phyloP scores from a whole-genome alignment of 2,329 filamentous ascomycete genomes.

The Ambrosiella cleistominuta region DNA sequence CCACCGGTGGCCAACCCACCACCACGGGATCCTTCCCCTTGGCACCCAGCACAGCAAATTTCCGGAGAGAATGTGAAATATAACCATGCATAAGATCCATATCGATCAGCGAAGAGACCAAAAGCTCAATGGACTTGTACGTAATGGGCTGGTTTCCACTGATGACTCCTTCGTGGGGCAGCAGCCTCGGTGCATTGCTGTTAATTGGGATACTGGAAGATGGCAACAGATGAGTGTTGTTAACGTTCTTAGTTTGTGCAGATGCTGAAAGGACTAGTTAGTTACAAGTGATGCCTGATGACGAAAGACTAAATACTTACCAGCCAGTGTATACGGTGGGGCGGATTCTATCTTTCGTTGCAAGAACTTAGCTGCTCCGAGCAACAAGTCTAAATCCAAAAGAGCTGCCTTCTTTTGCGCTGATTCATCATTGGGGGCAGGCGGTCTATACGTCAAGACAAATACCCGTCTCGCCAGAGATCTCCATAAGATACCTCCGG shows the following conservation, averaged over 20 bases:
- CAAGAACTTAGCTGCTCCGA: constrained; percentile 43
- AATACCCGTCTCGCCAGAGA: constrained; percentile 64
- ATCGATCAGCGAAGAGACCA: constrained; percentile 57
- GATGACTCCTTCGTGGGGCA: constrained; percentile 41
- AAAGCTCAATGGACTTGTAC: constrained; percentile 54
- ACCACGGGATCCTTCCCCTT: constrained; percentile 45
- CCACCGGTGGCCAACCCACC: constrained; percentile 61
- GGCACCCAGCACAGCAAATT: constrained; percentile 69
- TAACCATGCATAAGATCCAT: constrained; percentile 74
- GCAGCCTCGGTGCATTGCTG: constrained; percentile 25
- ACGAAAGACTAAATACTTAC: neutral
- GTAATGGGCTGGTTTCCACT: constrained; percentile 45
- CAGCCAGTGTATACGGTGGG: constrained; percentile 8
- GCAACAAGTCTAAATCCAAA: constrained; percentile 53
- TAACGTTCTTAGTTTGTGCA: constrained; percentile 5
- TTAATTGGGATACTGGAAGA: neutral
- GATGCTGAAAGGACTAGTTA: constrained; percentile 5
- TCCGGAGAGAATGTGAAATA: constrained; percentile 55
- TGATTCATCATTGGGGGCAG: constrained; percentile 30
- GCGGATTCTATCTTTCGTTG: constrained; percentile 43
- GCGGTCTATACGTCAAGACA: constrained; percentile 57
- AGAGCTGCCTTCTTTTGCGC: constrained; percentile 50
- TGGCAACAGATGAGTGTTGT: constrained; percentile 10
- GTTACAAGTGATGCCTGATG: neutral
- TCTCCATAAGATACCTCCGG: constrained; percentile 71